A percentile compares a stretch with the other conserved stretches of the same genome.
These are phyloP conservation scores for Alnus glutinosa DNA, from an alignment of 306 rosid species.

Conservation along the genomic window DNA sequence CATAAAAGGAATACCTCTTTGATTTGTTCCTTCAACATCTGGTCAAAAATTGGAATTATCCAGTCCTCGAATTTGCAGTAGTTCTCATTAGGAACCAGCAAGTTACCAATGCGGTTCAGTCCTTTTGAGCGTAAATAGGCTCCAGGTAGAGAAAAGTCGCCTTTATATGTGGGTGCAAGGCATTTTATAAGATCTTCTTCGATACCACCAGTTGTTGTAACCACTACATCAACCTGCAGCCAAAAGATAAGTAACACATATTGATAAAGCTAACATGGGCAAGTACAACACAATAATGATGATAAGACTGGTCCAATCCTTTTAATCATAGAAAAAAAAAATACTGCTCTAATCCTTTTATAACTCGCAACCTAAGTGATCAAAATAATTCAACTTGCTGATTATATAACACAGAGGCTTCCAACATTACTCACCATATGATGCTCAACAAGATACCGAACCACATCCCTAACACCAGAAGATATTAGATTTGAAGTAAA, in stretches of 20 bases:
- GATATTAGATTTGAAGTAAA: slow-evolving; percentile 94
- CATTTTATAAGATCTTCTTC: slow-evolving; percentile 95
- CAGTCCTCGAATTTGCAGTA: slow-evolving; percentile 99
- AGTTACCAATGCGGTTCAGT: slow-evolving; percentile 89
- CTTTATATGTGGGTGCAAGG: slow-evolving; percentile 88
- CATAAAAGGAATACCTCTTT: slow-evolving; percentile 49
- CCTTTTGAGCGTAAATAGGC: slow-evolving; percentile 80
- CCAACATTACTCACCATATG: slow-evolving; percentile 56
- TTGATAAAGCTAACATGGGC: not conserved
- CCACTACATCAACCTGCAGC: slow-evolving; percentile 79
- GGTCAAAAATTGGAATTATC: slow-evolving; percentile 89
- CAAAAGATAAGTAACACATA: not conserved
- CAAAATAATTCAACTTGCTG: not conserved
- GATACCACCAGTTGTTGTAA: slow-evolving; percentile 88
- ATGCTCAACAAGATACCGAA: slow-evolving; percentile 83
- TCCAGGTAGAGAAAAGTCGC: slow-evolving; percentile 77
- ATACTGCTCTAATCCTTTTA: not conserved
- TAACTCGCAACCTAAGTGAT: not conserved
- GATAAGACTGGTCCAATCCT: not conserved
- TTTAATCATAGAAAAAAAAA: not conserved
- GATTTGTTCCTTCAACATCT: slow-evolving; percentile 81
- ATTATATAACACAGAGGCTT: not conserved
- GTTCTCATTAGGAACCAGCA: slow-evolving; percentile 87
- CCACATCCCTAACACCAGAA: slow-evolving; percentile 85
- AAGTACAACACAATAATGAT: not conserved